Evolutionary conservation across 495 filamentous ascomycete genomes (phyloP), one percentile per base, ranked within the genome.

Genomic region (Neurospora terricola): DNA sequence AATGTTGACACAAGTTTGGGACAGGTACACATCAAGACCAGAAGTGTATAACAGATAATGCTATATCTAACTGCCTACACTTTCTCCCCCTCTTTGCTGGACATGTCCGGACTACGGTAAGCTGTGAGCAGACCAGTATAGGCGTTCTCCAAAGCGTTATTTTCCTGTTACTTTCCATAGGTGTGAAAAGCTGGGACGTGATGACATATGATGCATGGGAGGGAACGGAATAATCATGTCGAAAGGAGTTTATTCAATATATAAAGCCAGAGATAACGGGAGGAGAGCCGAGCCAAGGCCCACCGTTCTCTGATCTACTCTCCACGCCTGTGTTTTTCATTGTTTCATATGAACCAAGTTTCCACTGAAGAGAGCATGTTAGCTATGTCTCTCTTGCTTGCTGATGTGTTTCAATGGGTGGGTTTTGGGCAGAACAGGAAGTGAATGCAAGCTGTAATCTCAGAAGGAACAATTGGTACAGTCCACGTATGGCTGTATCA

Each of bases 391-490:
- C 54, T 34, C 27, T 66, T 66, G 27, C 27, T 66, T 66, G 27
- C 14, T 18, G 14, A 66, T 34, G 5, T 4, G 1, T 66, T 9
- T 1, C 54, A 4, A 27, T 1, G 23, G 2, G 0, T 54, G 4
- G 7, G 27, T 66, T 18, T 2, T 8, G 16, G 30, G 36, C 5
- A 42, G 14, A 23, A 30, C 54, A 69, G 21, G 37, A 73, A 48
- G 70, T 36, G 21, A 70, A 23, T 38, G 36, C 38, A 27, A 40
- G 36, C 68, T 27, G 38, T 18, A 72, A 42, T 70, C 62, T 70
- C 72, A 73, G 72, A 70, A 42, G 43, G 68, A 70, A 70, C 62
- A 70, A 42, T 73, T 73, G 72, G 66, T 73, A 42, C 54, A 66
- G 14, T 66, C 54, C 54, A 66, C 54, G 54, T 66, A 66, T 66